A percentile compares a stretch with the other conserved stretches of the same genome.
Evolutionary conservation across 345 rosid species (phyloP).

Genomic region (Linum lewisii): DNA sequence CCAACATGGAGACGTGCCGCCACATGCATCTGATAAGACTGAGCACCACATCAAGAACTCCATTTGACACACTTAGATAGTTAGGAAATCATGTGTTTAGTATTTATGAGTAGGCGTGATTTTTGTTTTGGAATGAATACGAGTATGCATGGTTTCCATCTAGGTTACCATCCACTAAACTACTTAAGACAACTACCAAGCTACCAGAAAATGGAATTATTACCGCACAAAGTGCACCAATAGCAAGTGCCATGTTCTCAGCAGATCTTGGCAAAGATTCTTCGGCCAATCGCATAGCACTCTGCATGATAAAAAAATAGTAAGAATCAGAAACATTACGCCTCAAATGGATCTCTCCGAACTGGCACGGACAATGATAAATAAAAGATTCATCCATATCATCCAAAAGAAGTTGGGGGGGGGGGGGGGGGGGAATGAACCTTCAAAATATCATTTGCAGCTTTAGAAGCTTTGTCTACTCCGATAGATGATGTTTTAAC

Average conservation of each 20-base stretch:
- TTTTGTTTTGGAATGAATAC: too few relatives aligned
- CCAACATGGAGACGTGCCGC: too few relatives aligned
- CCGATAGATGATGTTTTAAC: conserved; percentile 30
- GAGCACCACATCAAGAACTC: neutral
- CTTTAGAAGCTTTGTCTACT: conserved; percentile 55
- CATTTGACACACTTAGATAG: neutral
- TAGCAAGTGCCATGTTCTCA: conserved; percentile 71
- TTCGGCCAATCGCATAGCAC: conserved; percentile 51
- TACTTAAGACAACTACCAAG: neutral
- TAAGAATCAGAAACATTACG: conserved; percentile 2
- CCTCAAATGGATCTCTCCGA: neutral
- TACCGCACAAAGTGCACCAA: conserved; percentile 80
- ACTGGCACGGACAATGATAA: neutral
- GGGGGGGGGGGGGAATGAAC: conserved; percentile 23
- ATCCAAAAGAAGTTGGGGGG: conserved; percentile 9
- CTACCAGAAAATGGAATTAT: conserved; percentile 13
- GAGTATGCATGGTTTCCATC: too few relatives aligned
- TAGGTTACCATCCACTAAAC: neutral
- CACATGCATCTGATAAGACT: neutral
- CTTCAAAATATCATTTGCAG: conserved; percentile 80
- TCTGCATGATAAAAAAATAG: conserved; percentile 30
- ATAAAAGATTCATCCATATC: neutral
- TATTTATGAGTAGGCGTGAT: neutral
- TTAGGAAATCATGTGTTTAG: neutral
- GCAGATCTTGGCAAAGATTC: conserved; percentile 77